Conservation (phyloP, 345 rosid genomes). For the Citrus medica region DNA sequence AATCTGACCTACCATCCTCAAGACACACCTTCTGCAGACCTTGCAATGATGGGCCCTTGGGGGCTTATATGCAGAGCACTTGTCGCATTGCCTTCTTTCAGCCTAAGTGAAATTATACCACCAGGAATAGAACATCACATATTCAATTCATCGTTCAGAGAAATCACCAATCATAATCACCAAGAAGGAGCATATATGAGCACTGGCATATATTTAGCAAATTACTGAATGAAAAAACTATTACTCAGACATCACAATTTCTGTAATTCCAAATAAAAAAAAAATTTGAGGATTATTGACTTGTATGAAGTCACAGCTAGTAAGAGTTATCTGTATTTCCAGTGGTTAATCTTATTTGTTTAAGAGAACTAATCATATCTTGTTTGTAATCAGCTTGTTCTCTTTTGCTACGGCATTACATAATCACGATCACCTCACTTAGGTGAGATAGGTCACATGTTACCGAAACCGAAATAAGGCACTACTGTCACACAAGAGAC, state of each 20-base stretch:
- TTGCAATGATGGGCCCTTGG: slow-evolving; percentile 91
- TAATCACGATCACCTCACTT: background rate
- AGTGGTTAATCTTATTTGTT: background rate
- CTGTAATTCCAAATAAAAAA: background rate
- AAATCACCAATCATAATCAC: background rate
- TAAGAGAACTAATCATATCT: background rate
- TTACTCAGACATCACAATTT: background rate
- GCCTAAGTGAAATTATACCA: slow-evolving; percentile 35
- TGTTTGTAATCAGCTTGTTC: background rate
- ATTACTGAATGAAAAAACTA: background rate
- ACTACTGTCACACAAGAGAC: background rate
- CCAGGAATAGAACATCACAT: background rate
- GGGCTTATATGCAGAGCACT: slow-evolving; percentile 74
- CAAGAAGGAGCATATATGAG: background rate
- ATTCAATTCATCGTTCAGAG: no score
- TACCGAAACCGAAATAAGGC: background rate
- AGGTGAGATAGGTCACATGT: background rate
- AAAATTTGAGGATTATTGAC: background rate
- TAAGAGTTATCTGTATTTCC: background rate
- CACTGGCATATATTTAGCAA: background rate
- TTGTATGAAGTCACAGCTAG: background rate
- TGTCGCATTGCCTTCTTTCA: slow-evolving; percentile 63
- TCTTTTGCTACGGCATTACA: background rate
- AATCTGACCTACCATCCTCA: slow-evolving; percentile 71
- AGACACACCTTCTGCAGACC: slow-evolving; percentile 81